Evolutionary conservation across 1,139 yeast genomes (phyloP), one percentile per base, ranked within the genome.

Genomic region (Yamadazyma triangularis): DNA sequence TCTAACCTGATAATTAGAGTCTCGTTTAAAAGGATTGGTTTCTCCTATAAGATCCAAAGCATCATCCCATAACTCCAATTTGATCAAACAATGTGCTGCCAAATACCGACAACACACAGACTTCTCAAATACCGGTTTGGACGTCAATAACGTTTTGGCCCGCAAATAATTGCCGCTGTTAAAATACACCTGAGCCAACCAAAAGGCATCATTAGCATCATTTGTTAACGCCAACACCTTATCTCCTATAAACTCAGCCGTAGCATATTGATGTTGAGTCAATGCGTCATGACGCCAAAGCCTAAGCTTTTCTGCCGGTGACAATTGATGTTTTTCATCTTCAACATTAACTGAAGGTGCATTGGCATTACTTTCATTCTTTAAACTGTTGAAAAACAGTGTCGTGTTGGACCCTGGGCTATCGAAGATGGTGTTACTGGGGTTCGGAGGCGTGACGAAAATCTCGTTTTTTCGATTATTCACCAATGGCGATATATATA

Each of bases 251-350:
- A 79, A 87, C 47, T 84, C 93, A 0, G 98, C 97, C 0, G 97
- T 86, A 29, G 73, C 72, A 53, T 85, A 85, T 41, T 89, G 95
- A 52, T 89, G 97, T 48, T 89, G 96, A 80, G 84, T 80, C 36
- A 84, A 59, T 0, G 98, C 95, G 52, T 88, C 96, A 41, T 88
- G 95, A 31, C 98, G 66, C 98, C 98, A 91, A 24, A 86, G 63
- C 27, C 98, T 62, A 26, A 91, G 69, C 46, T 83, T 78, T 42
- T 89, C 97, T 0, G 93, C 93, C 35, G 86, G 94, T 0, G 95
- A 75, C 27, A 81, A 54, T 36, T 45, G 38, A 9, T 31, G 29
- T 6, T 14, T 14, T 7, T 15, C 20, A 10, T 15, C 7, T 10
- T 14, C 6, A 13, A 4, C 26, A 12, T 22, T 23, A 9, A 10